Evolutionary conservation across 1,284 basidiomycete genomes (phyloP), one percentile per base, ranked within the genome.

Genomic region (Naganishia liquefaciens): DNA sequence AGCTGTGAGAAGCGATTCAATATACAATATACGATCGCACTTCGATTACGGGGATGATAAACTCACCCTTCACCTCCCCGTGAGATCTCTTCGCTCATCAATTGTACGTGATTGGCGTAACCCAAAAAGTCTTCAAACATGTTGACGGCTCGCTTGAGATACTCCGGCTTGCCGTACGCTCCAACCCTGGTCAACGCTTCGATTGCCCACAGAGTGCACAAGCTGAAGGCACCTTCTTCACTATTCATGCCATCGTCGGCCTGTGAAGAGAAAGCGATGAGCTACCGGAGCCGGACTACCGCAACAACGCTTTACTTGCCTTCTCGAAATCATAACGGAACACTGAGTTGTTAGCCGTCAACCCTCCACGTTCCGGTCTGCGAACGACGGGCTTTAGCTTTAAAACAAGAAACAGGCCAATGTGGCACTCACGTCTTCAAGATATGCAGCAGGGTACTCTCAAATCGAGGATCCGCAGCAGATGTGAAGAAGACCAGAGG

Each of bases 221-320:
- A 68, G 1, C 77, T 76, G 70, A 81, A 82, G 0, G 80, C 77
- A n/a, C 92, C 93, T 77, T 93, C 93, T 69, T 93, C 90, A 1
- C 93, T 93, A 5, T 93, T 93, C 21, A 95, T 90, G 7, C 93
- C 93, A 73, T 95, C 93, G 66, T 91, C 87, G 0, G 89, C 85
- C 57, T 60, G 30, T 9, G 37, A 23, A 19, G 9, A 27, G 9
- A 6, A 25, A n/a, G 6, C 40, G 46, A 23, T 58, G 15, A 58
- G 30, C 21, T 23, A 2, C 5, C 4, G 21, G 7, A 17, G 28
- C 10, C 19, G 5, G 2, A 13, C 27, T 25, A 17, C 23, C 15
- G 25, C 23, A 23, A 28, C 21, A 17, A 23, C 5, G n/a, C 19
- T n/a, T 21, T 25, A 27, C 39, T 21, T 7, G 50, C 57, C 75